phyloP scores from a whole-genome alignment of 352 stramenopile genomes.

The Phytopythium mirpurense region DNA sequence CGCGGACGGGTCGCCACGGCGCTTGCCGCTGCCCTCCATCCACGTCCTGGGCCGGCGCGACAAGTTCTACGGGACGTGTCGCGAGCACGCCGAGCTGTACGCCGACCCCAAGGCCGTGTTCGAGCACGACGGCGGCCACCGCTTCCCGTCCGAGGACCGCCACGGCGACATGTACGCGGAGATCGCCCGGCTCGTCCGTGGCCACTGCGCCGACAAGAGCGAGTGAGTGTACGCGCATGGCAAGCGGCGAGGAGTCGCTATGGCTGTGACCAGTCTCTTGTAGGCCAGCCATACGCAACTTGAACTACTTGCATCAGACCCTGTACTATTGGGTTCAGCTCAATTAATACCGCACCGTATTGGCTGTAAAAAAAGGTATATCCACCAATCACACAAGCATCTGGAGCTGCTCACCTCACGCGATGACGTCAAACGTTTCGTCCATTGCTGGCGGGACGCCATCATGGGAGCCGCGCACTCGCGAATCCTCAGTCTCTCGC shows the following conservation, averaged over 20 bases:
- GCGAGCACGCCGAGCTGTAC: conserved; percentile 28
- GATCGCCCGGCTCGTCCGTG: conserved; percentile 15
- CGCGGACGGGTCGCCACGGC: conserved; percentile 13
- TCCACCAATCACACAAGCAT: background rate
- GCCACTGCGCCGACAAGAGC: conserved; percentile 9
- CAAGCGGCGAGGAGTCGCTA: no score
- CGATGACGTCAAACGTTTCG: conserved; percentile 8
- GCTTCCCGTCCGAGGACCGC: conserved; percentile 18
- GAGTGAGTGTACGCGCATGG: no score
- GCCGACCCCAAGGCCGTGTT: conserved; percentile 18
- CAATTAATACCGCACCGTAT: no score
- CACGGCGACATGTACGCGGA: conserved; percentile 18
- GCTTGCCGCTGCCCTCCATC: conserved; percentile 48
- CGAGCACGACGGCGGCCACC: conserved; percentile 25
- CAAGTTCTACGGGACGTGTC: conserved; percentile 29
- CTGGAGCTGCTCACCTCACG: background rate
- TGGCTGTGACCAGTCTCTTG: no score
- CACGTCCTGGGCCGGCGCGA: conserved; percentile 49
- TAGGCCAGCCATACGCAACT: background rate
- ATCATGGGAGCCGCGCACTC: background rate
- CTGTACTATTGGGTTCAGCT: background rate
- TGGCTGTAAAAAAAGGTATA: background rate
- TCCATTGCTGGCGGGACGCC: background rate
- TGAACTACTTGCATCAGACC: background rate
- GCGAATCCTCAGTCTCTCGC: background rate